Conservation (phyloP, 257 asterid genomes). For the Nicotiana knightiana region DNA sequence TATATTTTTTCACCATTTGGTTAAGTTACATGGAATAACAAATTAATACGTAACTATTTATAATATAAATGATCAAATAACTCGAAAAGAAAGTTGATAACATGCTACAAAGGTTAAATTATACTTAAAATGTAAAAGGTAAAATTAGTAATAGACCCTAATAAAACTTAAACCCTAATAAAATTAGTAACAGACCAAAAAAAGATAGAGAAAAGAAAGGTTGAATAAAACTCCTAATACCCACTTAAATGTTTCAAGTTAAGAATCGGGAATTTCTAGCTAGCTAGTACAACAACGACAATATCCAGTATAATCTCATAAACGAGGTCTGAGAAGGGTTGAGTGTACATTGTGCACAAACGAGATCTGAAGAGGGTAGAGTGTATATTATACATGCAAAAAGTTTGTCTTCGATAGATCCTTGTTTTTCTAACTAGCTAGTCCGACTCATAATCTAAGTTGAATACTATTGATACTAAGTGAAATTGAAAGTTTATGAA, state of each 20-base stretch:
- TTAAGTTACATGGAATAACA: background rate
- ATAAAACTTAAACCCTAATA: background rate
- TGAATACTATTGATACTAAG: background rate
- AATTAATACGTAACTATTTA: background rate
- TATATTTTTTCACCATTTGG: background rate
- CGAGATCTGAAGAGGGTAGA: no score
- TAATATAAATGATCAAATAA: background rate
- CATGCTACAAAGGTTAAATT: background rate
- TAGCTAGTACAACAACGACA: no score
- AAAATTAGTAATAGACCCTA: background rate
- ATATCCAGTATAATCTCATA: no score
- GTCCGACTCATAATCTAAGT: background rate
- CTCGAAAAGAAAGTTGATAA: background rate
- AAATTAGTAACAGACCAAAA: background rate
- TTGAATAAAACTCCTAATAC: background rate
- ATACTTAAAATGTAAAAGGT: background rate
- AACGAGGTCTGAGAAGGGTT: accelerated
- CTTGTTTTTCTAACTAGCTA: no score
- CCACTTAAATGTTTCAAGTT: background rate
- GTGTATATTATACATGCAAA: no score
- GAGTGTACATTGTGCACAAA: no score
- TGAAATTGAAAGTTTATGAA: background rate
- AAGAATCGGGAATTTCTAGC: background rate
- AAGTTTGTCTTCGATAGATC: no score
- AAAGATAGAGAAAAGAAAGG: background rate